These are phyloP conservation scores for Dactylellina sp. DNA, from an alignment of 2,329 filamentous ascomycete species.

Conservation along the genomic window DNA sequence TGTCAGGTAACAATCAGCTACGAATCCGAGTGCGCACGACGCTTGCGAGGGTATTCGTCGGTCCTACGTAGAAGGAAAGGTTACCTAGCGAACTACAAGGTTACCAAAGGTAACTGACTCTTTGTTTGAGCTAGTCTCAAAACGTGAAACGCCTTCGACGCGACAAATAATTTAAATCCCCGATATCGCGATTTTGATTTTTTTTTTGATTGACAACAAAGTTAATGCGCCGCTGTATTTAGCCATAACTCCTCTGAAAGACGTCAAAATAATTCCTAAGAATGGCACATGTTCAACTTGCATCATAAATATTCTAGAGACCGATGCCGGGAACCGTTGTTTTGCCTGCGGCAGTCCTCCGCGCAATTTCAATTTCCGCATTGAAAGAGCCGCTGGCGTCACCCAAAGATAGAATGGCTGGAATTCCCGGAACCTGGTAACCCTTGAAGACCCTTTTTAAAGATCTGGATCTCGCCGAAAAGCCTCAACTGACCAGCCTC, in stretches of 20 bases:
- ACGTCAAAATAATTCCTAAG: constrained; percentile 9
- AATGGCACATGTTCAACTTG: background rate
- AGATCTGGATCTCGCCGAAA: constrained; percentile 14
- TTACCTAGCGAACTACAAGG: background rate
- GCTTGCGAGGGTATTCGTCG: background rate
- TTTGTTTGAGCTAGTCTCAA: constrained; percentile 6
- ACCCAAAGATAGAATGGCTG: constrained; percentile 19
- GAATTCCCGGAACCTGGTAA: constrained; percentile 20
- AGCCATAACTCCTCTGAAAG: constrained; percentile 16
- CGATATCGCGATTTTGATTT: constrained; percentile 18
- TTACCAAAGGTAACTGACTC: background rate
- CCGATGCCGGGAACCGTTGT: background rate
- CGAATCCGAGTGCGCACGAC: constrained; percentile 35
- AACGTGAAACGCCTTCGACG: background rate
- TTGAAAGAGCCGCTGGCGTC: constrained; percentile 9
- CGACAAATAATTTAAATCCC: constrained; percentile 10
- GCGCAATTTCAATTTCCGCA: constrained; percentile 15
- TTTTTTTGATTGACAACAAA: constrained; percentile 18
- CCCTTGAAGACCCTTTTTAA: background rate
- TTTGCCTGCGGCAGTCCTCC: constrained; percentile 10
- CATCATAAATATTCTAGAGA: background rate
- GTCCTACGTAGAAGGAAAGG: background rate
- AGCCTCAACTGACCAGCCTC: background rate
- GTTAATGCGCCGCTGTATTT: constrained; percentile 35
- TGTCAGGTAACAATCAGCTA: constrained; percentile 35